Percentiles rank a stretch among this genome's conserved stretches.
phyloP scores from a whole-genome alignment of 202 grass and related monocot genomes.

The Bolboschoenoplectus hybrid region DNA sequence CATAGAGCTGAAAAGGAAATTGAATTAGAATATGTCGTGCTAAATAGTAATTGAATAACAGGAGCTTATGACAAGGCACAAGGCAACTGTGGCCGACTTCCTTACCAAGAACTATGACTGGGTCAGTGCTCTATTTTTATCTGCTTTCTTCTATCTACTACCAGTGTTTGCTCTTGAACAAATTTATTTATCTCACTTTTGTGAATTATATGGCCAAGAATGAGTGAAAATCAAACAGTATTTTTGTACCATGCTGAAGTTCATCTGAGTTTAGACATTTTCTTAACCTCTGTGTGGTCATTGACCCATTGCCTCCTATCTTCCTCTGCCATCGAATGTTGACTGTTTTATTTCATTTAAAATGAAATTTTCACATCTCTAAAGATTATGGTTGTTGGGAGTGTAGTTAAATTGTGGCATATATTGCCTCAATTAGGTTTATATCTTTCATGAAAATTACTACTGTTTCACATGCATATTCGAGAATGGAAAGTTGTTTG shows the following conservation, averaged over 20 bases:
- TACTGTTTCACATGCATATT: too few relatives aligned
- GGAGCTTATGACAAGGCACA: conserved; percentile 98
- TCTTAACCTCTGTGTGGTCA: background rate
- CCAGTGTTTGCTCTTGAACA: background rate
- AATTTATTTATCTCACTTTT: background rate
- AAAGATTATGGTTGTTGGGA: too few relatives aligned
- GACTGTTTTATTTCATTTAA: too few relatives aligned
- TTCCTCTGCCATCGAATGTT: too few relatives aligned
- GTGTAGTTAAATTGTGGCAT: too few relatives aligned
- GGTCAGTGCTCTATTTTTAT: conserved; percentile 52
- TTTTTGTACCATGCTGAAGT: background rate
- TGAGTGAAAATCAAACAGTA: background rate
- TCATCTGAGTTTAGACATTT: background rate
- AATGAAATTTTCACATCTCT: too few relatives aligned
- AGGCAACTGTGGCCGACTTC: conserved; percentile 96
- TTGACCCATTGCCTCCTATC: background rate
- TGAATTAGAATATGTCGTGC: conserved; percentile 7
- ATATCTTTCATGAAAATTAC: too few relatives aligned
- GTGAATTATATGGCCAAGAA: background rate
- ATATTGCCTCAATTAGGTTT: too few relatives aligned
- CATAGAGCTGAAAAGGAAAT: conserved; percentile 1
- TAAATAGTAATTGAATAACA: conserved; percentile 41
- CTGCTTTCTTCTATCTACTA: conserved; percentile 8
- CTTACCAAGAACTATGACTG: conserved; percentile 93
- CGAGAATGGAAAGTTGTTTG: background rate